Conservation (phyloP, 1,284 basidiomycete genomes). For the Grifola frondosa region DNA sequence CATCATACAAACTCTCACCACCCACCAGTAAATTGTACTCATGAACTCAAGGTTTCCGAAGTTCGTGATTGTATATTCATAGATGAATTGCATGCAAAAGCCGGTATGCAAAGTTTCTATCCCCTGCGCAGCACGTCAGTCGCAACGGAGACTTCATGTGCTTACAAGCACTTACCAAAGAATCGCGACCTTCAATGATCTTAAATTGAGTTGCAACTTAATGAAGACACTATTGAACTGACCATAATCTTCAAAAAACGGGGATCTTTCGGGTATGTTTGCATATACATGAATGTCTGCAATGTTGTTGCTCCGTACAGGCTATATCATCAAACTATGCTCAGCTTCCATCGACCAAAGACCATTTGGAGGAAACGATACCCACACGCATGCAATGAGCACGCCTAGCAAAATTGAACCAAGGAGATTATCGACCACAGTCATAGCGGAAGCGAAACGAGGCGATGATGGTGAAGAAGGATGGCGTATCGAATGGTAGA, state of each 20-base stretch:
- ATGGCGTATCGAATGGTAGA: too few species aligned
- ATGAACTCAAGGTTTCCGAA: constrained; percentile 10
- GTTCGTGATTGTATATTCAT: constrained; percentile 7
- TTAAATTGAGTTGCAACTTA: too few species aligned
- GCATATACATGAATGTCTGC: constrained; percentile 9
- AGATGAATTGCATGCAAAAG: constrained; percentile 8
- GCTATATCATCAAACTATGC: constrained; percentile 2
- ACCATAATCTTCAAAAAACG: constrained; percentile 6
- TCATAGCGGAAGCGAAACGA: too few species aligned
- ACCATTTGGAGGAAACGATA: too few species aligned
- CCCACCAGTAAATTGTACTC: constrained; percentile 7
- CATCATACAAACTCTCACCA: too few species aligned
- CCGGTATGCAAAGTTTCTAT: constrained; percentile 10
- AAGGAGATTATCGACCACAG: too few species aligned
- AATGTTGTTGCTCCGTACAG: constrained; percentile 12
- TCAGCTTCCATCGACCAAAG: not conserved
- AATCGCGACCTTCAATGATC: too few species aligned
- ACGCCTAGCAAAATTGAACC: too few species aligned
- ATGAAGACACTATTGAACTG: too few species aligned
- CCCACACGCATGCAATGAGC: too few species aligned
- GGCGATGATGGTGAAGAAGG: too few species aligned
- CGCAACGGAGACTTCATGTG: too few species aligned
- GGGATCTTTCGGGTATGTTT: constrained; percentile 1
- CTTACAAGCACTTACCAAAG: constrained; percentile 4
- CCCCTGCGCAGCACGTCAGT: constrained; percentile 2